Evolutionary conservation across 257 asterid species (phyloP).

Genomic region (Echium plantagineum): DNA sequence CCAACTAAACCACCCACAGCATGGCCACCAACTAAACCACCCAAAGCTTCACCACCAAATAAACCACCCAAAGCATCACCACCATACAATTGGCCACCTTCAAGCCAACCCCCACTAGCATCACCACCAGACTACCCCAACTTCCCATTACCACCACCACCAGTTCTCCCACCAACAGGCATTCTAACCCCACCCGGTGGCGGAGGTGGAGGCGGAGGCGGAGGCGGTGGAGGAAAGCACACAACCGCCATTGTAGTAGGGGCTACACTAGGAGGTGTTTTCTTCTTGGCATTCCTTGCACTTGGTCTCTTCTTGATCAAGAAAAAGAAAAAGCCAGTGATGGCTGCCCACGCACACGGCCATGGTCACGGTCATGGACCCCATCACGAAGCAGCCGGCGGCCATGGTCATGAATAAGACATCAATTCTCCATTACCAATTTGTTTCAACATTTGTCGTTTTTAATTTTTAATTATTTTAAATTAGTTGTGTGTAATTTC

Average conservation of each 20-base stretch:
- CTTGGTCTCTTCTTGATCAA: slow-evolving; percentile 50
- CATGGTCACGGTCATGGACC: slow-evolving; percentile 11
- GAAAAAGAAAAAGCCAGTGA: slow-evolving; percentile 52
- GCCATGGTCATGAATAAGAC: background rate
- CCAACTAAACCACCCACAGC: background rate
- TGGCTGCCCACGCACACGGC: slow-evolving; percentile 2
- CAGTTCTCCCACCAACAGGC: slow-evolving; percentile 6
- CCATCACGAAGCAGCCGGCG: slow-evolving; percentile 12
- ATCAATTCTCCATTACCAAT: background rate
- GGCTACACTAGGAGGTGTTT: slow-evolving; percentile 48
- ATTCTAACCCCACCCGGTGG: slow-evolving; percentile 24
- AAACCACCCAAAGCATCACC: too few species aligned
- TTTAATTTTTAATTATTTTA: too few species aligned
- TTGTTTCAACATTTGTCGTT: too few species aligned
- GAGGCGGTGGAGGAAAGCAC: slow-evolving; percentile 31
- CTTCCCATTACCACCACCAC: slow-evolving; percentile 2
- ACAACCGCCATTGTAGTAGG: slow-evolving; percentile 52
- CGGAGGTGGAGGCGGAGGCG: slow-evolving; percentile 28
- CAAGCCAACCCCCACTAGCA: slow-evolving; percentile 3
- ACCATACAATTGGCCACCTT: slow-evolving; percentile 1
- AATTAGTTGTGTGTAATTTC: background rate
- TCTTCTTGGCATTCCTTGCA: slow-evolving; percentile 62
- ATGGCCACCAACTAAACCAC: slow-evolving; percentile 8
- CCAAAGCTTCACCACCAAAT: slow-evolving; percentile 17
- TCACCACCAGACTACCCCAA: slow-evolving; percentile 5